These are phyloP conservation scores for Begonia masoniana DNA, from an alignment of 306 rosid genomes.

Conservation along the genomic window DNA sequence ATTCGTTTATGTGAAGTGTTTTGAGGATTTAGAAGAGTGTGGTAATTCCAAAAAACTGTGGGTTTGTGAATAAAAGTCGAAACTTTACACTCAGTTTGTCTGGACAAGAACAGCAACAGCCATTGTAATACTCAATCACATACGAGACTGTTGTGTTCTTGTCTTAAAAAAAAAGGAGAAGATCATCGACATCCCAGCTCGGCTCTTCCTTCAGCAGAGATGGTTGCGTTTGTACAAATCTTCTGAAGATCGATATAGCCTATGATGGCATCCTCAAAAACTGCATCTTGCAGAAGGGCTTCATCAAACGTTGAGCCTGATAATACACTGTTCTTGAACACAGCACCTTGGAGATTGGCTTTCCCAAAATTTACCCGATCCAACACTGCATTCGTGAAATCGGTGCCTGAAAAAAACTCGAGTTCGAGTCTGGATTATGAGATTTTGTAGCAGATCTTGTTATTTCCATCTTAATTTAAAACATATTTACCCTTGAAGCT, in stretches of 20 bases:
- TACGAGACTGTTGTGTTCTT: no score
- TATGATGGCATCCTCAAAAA: constrained; percentile 86
- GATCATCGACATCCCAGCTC: constrained; percentile 69
- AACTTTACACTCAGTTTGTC: no score
- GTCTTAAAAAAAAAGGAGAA: no score
- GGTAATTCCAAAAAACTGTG: no score
- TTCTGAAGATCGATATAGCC: constrained; percentile 92
- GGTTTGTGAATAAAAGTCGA: no score
- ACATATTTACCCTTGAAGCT: constrained; percentile 66
- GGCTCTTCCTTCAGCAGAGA: constrained; percentile 52
- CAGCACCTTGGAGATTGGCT: constrained; percentile 86
- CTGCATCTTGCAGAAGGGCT: constrained; percentile 60
- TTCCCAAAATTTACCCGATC: constrained; percentile 85
- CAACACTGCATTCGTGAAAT: constrained; percentile 84
- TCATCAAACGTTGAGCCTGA: constrained; percentile 83
- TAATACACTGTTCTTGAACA: constrained; percentile 56
- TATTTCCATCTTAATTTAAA: neutral
- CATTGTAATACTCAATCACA: no score
- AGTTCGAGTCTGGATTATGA: neutral
- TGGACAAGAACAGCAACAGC: no score
- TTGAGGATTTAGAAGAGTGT: no score
- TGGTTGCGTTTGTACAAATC: constrained; percentile 52
- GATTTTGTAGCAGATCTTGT: neutral
- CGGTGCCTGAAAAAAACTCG: constrained; percentile 54
- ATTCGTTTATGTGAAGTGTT: no score